Conservation (phyloP, 805 yeast genomes). For the Candida bentonensis region DNA sequence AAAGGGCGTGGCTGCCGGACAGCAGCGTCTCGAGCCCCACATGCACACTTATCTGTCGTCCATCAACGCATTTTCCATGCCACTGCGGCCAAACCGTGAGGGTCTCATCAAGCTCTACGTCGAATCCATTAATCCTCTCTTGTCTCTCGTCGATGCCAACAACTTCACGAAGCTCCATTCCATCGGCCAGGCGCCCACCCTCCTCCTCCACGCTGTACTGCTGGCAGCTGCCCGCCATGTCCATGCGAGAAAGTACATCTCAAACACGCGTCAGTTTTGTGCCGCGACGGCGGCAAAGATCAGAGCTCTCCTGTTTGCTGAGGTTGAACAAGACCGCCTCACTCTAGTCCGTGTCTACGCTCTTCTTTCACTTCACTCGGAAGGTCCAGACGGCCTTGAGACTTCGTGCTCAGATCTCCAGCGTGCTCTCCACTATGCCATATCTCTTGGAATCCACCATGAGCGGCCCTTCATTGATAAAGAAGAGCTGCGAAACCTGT, state of each 20-base stretch:
- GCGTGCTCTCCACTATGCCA: constrained; percentile 26
- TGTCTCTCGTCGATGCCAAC: constrained; percentile 29
- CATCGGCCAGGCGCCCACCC: constrained; percentile 25
- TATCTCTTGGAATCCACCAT: constrained; percentile 27
- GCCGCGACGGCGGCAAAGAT: constrained; percentile 21
- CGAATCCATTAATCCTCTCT: constrained; percentile 25
- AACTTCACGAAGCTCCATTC: constrained; percentile 25
- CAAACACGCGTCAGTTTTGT: constrained; percentile 20
- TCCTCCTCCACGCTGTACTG: constrained; percentile 30
- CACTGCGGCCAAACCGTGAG: constrained; percentile 18
- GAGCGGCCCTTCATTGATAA: constrained; percentile 22
- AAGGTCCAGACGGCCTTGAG: constrained; percentile 27
- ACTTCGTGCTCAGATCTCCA: constrained; percentile 24
- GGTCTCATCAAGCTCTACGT: constrained; percentile 27
- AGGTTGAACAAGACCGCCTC: constrained; percentile 26
- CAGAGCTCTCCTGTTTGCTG: constrained; percentile 25
- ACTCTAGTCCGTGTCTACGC: constrained; percentile 25
- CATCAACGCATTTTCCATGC: constrained; percentile 27
- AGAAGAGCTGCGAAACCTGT: constrained; percentile 17
- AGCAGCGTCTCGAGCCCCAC: constrained; percentile 18
- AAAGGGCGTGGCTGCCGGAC: constrained; percentile 16
- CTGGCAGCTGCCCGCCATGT: constrained; percentile 29
- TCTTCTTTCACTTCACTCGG: constrained; percentile 25
- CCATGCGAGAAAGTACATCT: constrained; percentile 19
- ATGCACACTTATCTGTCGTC: constrained; percentile 21